A percentile compares a stretch with the other conserved stretches of the same genome.
phyloP scores from a whole-genome alignment of 164 flowering plant genomes.

The Nymphaea thermarum region DNA sequence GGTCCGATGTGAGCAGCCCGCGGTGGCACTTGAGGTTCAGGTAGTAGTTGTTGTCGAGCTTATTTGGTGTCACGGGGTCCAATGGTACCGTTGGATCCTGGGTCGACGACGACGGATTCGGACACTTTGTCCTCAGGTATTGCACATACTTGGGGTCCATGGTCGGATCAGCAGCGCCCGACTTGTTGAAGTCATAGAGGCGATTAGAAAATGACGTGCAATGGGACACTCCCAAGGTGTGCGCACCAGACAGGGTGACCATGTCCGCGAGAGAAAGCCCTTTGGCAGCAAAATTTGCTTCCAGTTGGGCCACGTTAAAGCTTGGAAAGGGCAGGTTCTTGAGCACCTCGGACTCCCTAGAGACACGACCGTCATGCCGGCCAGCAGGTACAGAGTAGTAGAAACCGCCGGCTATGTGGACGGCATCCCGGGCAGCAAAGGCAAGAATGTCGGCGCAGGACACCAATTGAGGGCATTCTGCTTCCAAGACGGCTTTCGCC shows the following conservation, averaged over 20 bases:
- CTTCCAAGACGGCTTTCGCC: neutral
- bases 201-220: conserved; percentile 7
- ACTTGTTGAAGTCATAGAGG: conserved; percentile 6
- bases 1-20: too few species aligned
- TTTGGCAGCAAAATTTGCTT: conserved; percentile 5
- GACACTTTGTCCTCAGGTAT: too few species aligned
- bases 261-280: conserved; percentile 5
- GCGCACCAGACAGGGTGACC: conserved; percentile 10
- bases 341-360: neutral
- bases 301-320: conserved; percentile 1
- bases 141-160: neutral
- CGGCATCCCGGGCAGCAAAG: conserved; percentile 10
- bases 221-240: conserved; percentile 8
- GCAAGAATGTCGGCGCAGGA: conserved; percentile 7
- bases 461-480: too few species aligned
- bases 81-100: too few species aligned
- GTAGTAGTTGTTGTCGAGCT: too few species aligned
- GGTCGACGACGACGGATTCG: too few species aligned
- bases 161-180: conserved; percentile 7
- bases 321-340: neutral
- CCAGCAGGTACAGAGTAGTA: conserved; percentile 3
- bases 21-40: too few species aligned
- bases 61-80: too few species aligned
- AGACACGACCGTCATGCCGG: conserved; percentile 4
- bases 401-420: neutral